Evolutionary conservation across 1,139 yeast genomes (phyloP).

Genomic region (Wickerhamomyces sp.): DNA sequence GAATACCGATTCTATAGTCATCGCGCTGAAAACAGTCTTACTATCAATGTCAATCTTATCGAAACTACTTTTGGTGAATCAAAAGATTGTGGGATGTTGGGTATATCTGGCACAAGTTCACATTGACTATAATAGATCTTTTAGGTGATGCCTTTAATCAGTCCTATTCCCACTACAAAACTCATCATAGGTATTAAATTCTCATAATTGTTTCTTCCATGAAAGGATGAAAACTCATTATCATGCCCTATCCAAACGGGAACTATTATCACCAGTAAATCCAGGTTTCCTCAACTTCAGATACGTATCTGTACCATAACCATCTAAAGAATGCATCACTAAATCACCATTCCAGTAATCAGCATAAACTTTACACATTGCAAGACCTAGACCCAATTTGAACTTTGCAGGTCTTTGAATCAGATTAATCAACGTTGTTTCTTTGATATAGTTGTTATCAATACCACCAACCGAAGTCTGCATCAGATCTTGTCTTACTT

Average conservation of each 20-base stretch:
- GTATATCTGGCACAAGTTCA: too few relatives aligned
- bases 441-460: slow-evolving; percentile 21
- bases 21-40: too few relatives aligned
- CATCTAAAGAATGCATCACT: slow-evolving; percentile 77
- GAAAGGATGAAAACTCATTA: too few relatives aligned
- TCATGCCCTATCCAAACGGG: slow-evolving; percentile 72
- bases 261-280: slow-evolving; percentile 47
- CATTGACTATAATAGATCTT: too few relatives aligned
- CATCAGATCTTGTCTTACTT: slow-evolving; percentile 16
- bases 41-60: too few relatives aligned
- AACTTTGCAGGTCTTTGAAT: slow-evolving; percentile 68
- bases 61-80: too few relatives aligned
- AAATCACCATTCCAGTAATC: slow-evolving; percentile 95
- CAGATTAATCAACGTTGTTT: slow-evolving; percentile 45
- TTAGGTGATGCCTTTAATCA: too few relatives aligned
- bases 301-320: slow-evolving; percentile 88
- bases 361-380: slow-evolving; percentile 86
- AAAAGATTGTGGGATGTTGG: too few relatives aligned
- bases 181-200: too few relatives aligned
- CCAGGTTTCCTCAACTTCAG: slow-evolving; percentile 76
- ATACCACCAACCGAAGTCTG: slow-evolving; percentile 25
- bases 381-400: slow-evolving; percentile 82
- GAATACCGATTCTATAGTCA: too few relatives aligned
- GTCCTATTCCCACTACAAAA: too few relatives aligned
- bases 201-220: too few relatives aligned